Evolutionary conservation across 202 grass and related monocot genomes (phyloP).

Genomic region (Eragrostis tef): DNA sequence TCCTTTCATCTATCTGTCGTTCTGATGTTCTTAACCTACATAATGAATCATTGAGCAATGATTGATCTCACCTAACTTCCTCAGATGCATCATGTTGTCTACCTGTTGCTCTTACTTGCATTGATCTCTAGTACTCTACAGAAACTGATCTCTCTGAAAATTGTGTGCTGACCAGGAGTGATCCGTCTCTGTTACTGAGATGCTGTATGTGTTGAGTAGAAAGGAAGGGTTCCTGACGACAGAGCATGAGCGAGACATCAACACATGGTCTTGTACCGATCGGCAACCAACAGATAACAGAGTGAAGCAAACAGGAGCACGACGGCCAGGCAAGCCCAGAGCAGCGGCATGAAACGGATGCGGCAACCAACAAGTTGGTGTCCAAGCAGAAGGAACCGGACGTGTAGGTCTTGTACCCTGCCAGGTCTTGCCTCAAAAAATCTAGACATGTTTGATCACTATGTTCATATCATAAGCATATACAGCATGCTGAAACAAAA

Average conservation of each 20-base stretch:
- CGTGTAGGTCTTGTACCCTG: conserved; percentile 22
- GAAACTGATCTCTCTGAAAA: conserved; percentile 4
- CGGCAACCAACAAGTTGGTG: conserved; percentile 49
- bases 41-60: conserved; percentile 15
- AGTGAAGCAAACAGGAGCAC: conserved; percentile 47
- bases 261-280: conserved; percentile 30
- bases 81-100: conserved; percentile 13
- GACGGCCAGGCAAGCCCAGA: conserved; percentile 3
- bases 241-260: neutral
- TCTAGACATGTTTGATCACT: conserved; percentile 1
- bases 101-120: conserved; percentile 7
- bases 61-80: conserved; percentile 32
- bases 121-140: conserved; percentile 8
- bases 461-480: neutral
- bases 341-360: conserved; percentile 27
- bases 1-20: neutral
- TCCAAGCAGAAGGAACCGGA: conserved; percentile 40
- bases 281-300: conserved; percentile 20
- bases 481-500: neutral
- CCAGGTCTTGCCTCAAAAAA: neutral
- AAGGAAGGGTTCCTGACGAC: conserved; percentile 9
- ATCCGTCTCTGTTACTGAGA: neutral
- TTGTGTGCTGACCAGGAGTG: conserved; percentile 19
- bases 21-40: conserved; percentile 1
- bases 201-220: conserved; percentile 31